Evolutionary conservation across 257 asterid genomes (phyloP), one percentile per base, ranked within the genome.

Genomic region (Echites panduratus): DNA sequence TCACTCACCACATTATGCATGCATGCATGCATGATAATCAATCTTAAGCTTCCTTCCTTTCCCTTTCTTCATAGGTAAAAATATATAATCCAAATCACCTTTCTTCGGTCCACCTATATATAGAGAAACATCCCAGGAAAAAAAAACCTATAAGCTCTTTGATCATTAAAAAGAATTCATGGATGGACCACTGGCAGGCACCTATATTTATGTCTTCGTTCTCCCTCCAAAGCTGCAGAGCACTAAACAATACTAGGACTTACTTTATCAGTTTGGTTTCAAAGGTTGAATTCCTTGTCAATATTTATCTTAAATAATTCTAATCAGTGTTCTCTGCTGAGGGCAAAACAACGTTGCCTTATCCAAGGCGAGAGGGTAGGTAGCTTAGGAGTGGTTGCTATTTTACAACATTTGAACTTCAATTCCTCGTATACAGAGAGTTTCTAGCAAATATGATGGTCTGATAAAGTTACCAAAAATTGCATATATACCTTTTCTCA

Each of bases 231-330:
- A 68, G 70, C 77, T 50, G 19, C 70, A 73, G 4, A 73, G 29
- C 77, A 64, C 70, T 73, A 64, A 14, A 73, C 40, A n/a, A 29
- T n/a, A n/a, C n/a, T n/a, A n/a, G n/a, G n/a, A n/a, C n/a, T 0
- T 26, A n/a, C 61, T 49, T 49, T 59, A 35, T 47, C 70, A 48
- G 49, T 63, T 49, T 6, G 71, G 16, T 13, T 48, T 52, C 17
- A 14, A 63, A 13, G 54, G 29, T 72, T 47, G 29, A 24, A 38
- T 54, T 45, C 38, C 14, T 26, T 71, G 47, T 43, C 47, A 9
- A 59, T 61, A 44, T 44, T 61, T 59, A 17, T n/a, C n/a, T n/a
- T n/a, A n/a, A n/a, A n/a, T n/a, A n/a, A n/a, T n/a, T n/a, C n/a
- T n/a, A n/a, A n/a, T n/a, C n/a, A n/a, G n/a, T n/a, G n/a, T n/a